Conservation (phyloP, 2,329 filamentous ascomycete species). For the Monosporascus sp. region DNA sequence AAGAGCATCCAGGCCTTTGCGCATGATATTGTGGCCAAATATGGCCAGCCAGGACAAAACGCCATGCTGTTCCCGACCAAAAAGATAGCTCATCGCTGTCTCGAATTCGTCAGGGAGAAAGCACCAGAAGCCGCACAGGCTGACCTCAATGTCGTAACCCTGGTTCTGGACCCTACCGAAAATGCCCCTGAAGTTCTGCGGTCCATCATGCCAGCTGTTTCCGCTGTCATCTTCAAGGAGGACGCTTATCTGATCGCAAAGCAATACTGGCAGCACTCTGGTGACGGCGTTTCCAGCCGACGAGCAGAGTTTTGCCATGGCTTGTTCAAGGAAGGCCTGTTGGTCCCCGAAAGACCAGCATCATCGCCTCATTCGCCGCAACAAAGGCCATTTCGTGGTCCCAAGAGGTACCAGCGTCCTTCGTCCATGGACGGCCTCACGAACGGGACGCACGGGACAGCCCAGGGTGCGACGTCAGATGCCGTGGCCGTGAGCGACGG, state of each 20-base stretch:
- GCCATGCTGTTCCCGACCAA: conserved; percentile 81
- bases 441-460: conserved; percentile 15
- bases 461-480: background rate
- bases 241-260: conserved; percentile 71
- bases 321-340: conserved; percentile 64
- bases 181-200: conserved; percentile 46
- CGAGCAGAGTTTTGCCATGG: conserved; percentile 83
- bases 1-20: conserved; percentile 72
- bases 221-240: conserved; percentile 65
- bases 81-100: conserved; percentile 65
- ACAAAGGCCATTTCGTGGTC: conserved; percentile 58
- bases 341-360: conserved; percentile 29
- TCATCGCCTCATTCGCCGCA: conserved; percentile 21
- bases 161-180: conserved; percentile 56
- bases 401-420: conserved; percentile 69
- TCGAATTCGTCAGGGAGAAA: conserved; percentile 63
- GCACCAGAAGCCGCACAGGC: conserved; percentile 45
- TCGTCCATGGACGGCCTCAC: conserved; percentile 33
- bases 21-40: conserved; percentile 56
- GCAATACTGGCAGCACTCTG: conserved; percentile 94
- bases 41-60: conserved; percentile 57
- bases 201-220: conserved; percentile 55
- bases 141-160: conserved; percentile 53
- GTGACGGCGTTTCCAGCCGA: conserved; percentile 86
- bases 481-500: conserved; percentile 1